Conservation (phyloP, 257 asterid genomes). For the Salvia splendens region DNA sequence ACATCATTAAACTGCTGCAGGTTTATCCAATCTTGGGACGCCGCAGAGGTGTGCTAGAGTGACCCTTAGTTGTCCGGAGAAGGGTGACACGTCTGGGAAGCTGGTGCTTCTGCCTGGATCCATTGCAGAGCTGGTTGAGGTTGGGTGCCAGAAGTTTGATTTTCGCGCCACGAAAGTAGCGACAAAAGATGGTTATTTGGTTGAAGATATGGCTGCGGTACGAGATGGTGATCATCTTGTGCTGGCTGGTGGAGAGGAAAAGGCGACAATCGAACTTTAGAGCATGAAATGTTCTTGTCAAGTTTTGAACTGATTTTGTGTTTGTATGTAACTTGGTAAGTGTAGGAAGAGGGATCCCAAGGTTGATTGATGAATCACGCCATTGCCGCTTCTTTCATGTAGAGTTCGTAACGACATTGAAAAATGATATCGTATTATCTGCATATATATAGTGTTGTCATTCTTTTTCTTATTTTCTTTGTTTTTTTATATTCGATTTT, state of each 20-base stretch:
- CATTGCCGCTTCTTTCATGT: background rate
- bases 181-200: conserved; percentile 50
- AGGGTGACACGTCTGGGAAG: conserved; percentile 46
- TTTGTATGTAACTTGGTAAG: background rate
- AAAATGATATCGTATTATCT: background rate
- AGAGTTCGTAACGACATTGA: background rate
- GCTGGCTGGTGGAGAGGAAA: conserved; percentile 39
- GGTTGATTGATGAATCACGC: no score
- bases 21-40: conserved; percentile 14
- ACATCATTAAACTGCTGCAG: conserved; percentile 5
- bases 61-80: conserved; percentile 53
- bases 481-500: no score
- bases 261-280: background rate
- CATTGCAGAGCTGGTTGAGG: conserved; percentile 52
- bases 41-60: conserved; percentile 43
- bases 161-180: conserved; percentile 42
- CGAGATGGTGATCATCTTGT: conserved; percentile 80
- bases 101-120: conserved; percentile 63
- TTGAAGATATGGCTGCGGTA: conserved; percentile 52
- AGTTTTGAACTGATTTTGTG: background rate
- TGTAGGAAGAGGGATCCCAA: no score
- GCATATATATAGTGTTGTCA: no score
- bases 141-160: conserved; percentile 58
- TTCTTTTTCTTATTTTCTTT: no score
- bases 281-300: background rate